phyloP scores from a whole-genome alignment of 176 grass and related monocot species.

The Thinopyrum elongatum region DNA sequence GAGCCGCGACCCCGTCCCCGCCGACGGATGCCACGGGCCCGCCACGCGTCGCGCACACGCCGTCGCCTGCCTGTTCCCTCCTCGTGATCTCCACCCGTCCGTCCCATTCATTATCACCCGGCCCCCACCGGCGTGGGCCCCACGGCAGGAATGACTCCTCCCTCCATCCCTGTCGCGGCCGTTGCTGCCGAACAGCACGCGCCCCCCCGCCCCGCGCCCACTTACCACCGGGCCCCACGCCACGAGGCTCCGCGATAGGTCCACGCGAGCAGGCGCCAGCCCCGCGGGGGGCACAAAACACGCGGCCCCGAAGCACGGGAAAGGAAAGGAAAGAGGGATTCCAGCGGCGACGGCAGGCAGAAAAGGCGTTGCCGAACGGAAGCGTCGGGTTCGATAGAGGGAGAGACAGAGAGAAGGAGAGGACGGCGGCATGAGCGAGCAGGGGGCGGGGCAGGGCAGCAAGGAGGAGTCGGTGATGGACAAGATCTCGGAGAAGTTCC shows the following conservation, averaged over 20 bases:
- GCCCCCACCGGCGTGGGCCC: background rate
- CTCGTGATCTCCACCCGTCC: slow-evolving; percentile 7
- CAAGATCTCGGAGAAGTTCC: slow-evolving; percentile 60
- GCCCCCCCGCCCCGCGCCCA: no score
- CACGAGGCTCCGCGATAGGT: background rate
- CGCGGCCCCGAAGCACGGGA: background rate
- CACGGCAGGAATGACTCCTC: background rate
- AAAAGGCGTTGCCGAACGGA: slow-evolving; percentile 1
- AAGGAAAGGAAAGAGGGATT: background rate
- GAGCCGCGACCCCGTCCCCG: background rate
- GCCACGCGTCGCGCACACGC: background rate
- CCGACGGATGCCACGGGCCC: background rate
- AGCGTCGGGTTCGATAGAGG: no score
- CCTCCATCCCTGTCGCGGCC: background rate
- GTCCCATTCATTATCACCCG: background rate
- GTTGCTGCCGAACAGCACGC: background rate
- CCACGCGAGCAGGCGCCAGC: background rate
- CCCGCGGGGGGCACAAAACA: slow-evolving; percentile 9
- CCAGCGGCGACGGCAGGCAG: background rate
- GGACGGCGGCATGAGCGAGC: no score
- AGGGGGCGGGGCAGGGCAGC: slow-evolving; percentile 40
- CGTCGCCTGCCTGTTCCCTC: no score
- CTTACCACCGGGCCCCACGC: background rate
- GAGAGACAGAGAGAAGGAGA: background rate
- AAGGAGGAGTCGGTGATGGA: slow-evolving; percentile 60